Conservation (phyloP, 176 grass and related monocot genomes). For the Aegilops bicornis region DNA sequence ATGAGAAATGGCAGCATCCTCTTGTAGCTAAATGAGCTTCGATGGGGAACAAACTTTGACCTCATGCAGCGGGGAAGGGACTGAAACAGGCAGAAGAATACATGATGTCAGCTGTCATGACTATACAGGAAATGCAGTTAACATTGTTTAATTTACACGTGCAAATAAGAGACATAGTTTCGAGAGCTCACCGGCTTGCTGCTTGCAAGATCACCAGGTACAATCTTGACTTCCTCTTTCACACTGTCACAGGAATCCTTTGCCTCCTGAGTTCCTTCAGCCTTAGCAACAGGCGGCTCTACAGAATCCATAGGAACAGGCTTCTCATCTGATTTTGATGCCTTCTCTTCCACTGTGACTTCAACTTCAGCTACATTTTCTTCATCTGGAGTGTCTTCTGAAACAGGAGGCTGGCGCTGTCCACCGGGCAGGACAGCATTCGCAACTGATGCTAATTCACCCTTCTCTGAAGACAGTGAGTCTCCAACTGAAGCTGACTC, state of each 20-base stretch:
- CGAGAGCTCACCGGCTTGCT: constrained; percentile 30
- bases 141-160: neutral
- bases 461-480: neutral
- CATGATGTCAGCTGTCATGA: neutral
- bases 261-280: constrained; percentile 5
- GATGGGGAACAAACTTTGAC: constrained; percentile 56
- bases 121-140: neutral
- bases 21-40: constrained; percentile 79
- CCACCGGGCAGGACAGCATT: neutral
- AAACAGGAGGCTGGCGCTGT: neutral
- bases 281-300: neutral
- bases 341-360: neutral
- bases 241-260: neutral
- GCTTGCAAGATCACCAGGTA: neutral
- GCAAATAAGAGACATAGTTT: neutral
- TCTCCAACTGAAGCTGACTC: neutral
- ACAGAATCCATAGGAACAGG: neutral
- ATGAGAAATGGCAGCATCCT: constrained; percentile 88
- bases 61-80: constrained; percentile 34
- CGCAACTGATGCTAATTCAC: neutral
- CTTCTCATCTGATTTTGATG: neutral
- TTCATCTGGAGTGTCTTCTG: neutral
- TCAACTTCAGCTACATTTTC: neutral
- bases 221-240: neutral
- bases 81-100: constrained; percentile 39